Conservation (phyloP, 1,139 yeast species). For the Taphrina pruni region DNA sequence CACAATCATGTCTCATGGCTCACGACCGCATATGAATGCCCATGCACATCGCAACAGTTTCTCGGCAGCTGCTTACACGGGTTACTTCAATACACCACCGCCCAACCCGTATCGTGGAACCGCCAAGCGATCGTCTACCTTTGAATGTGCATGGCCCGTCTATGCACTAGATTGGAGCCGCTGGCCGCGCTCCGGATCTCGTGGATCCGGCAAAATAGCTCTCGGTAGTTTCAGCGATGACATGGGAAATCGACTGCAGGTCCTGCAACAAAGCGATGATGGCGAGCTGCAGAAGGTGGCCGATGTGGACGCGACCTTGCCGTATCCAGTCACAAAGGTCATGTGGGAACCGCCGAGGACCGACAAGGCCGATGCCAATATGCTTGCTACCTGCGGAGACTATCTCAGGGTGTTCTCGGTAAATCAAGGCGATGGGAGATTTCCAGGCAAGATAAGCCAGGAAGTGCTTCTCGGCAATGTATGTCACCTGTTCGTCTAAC, state of each 20-base stretch:
- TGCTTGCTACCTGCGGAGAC: slow-evolving; percentile 41
- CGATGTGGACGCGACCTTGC: slow-evolving; percentile 30
- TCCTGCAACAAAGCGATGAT: slow-evolving; percentile 27
- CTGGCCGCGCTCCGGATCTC: slow-evolving; percentile 24
- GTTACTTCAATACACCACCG: slow-evolving; percentile 26
- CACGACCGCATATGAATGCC: slow-evolving; percentile 15
- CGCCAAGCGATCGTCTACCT: slow-evolving; percentile 1
- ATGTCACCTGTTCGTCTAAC: neutral
- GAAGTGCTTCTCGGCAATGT: slow-evolving; percentile 39
- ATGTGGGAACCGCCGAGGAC: slow-evolving; percentile 41
- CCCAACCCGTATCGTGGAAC: slow-evolving; percentile 12
- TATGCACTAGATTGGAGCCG: slow-evolving; percentile 37
- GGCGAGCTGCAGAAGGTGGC: slow-evolving; percentile 33
- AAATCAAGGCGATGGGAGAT: slow-evolving; percentile 1
- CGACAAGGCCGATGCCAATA: slow-evolving; percentile 10
- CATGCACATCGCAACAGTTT: slow-evolving; percentile 39
- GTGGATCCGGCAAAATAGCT: slow-evolving; percentile 31
- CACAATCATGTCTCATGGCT: slow-evolving; percentile 8
- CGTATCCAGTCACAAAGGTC: slow-evolving; percentile 40
- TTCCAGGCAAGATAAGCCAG: slow-evolving; percentile 24
- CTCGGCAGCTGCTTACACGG: slow-evolving; percentile 33
- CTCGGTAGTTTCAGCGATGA: slow-evolving; percentile 39
- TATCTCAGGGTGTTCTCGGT: slow-evolving; percentile 34
- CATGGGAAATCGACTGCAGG: slow-evolving; percentile 33
- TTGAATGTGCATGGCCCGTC: slow-evolving; percentile 40